A percentile compares a stretch with the other conserved stretches of the same genome.
These are phyloP conservation scores for Irpex lacteus DNA, from an alignment of 1,284 basidiomycete species.

Conservation along the genomic window DNA sequence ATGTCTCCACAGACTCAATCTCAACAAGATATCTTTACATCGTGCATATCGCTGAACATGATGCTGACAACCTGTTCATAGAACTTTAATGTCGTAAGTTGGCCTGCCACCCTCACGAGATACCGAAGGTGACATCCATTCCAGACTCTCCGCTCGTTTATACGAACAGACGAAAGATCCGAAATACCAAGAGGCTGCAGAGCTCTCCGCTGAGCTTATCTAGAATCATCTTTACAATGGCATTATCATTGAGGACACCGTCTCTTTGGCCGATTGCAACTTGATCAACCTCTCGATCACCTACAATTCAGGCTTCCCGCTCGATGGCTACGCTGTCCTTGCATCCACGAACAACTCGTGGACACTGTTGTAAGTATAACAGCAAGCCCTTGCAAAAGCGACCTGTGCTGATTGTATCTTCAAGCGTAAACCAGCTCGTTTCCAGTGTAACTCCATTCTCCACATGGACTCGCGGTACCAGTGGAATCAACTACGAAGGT, in stretches of 20 bases:
- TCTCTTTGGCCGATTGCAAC: constrained; percentile 2
- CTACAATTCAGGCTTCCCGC: constrained; percentile 3
- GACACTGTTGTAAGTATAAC: constrained; percentile 1
- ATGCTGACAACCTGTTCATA: neutral
- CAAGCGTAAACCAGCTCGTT: neutral
- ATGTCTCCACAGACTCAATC: too few relatives aligned
- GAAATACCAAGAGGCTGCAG: constrained; percentile 2
- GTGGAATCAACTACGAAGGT: constrained; percentile 3
- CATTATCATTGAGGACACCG: neutral
- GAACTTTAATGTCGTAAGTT: constrained; percentile 6
- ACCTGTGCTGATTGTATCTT: too few relatives aligned
- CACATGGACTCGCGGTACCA: neutral
- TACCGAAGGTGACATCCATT: neutral
- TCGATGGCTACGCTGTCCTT: constrained; percentile 6
- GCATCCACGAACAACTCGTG: neutral
- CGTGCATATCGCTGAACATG: too few relatives aligned
- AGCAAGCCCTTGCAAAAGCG: too few relatives aligned
- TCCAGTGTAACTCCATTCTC: constrained; percentile 2
- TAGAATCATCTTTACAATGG: constrained; percentile 6
- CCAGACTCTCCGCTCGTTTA: constrained; percentile 8
- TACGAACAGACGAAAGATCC: constrained; percentile 4
- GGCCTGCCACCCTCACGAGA: neutral
- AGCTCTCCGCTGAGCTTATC: constrained; percentile 7
- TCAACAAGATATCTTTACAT: too few relatives aligned
- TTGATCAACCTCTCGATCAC: neutral